Evolutionary conservation across 257 asterid genomes (phyloP).

Genomic region (Capsicum pubescens): DNA sequence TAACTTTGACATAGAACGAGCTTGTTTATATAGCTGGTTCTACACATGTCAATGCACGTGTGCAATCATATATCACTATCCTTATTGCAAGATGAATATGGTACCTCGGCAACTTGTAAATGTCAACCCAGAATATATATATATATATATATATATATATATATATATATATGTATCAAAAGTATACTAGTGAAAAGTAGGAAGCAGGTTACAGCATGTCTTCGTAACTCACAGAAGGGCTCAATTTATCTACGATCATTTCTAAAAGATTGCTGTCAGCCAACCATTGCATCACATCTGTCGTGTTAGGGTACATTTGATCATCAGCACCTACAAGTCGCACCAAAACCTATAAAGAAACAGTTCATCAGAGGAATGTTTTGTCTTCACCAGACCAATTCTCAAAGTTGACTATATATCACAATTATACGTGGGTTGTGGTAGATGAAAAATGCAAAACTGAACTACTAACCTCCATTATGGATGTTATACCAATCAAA

Average conservation of each 20-base stretch:
- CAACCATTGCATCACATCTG: conserved; percentile 96
- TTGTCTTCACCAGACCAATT: not conserved
- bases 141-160: not conserved
- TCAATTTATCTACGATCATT: conserved; percentile 94
- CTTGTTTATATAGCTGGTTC: not conserved
- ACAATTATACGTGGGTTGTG: not conserved
- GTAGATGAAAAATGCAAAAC: conserved; percentile 15
- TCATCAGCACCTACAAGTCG: conserved; percentile 94
- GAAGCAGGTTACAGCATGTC: not conserved
- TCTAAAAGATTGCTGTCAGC: conserved; percentile 90
- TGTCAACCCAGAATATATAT: conserved; percentile 1
- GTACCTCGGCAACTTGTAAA: not conserved
- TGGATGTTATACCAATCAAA: conserved; percentile 95
- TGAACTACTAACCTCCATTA: conserved; percentile 80
- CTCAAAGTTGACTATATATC: not conserved
- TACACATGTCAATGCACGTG: not conserved
- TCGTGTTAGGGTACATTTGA: conserved; percentile 76
- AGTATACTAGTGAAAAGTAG: conserved; percentile 9
- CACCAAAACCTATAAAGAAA: conserved; percentile 75
- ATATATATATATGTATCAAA: not conserved
- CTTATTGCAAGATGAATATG: conserved; percentile 12
- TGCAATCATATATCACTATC: not conserved
- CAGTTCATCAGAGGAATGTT: conserved; percentile 14
- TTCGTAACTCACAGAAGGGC: conserved; percentile 60
- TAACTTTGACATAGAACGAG: not conserved